Conservation (phyloP, 1,139 yeast species). For the Geotrichum histeridarum region DNA sequence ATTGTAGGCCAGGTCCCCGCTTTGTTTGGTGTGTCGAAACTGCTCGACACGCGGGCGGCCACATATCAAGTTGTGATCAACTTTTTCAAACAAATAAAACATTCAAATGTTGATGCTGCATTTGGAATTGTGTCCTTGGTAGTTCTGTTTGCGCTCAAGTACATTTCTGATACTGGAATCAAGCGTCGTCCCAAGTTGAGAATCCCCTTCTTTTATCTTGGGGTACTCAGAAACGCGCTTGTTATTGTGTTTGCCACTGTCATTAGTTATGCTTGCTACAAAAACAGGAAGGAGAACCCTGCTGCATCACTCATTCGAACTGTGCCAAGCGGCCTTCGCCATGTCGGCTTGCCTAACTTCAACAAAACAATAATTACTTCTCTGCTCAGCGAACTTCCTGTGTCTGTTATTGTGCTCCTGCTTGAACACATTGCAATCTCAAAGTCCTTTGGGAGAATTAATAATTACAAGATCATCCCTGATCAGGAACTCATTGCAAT, state of each 20-base stretch:
- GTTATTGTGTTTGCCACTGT: conserved; percentile 73
- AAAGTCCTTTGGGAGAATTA: conserved; percentile 87
- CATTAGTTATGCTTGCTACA: conserved; percentile 59
- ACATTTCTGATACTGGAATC: conserved; percentile 50
- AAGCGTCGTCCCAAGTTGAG: conserved; percentile 61
- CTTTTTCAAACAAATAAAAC: conserved; percentile 64
- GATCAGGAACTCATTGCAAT: conserved; percentile 93
- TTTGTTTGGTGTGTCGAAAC: conserved; percentile 63
- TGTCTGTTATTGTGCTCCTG: conserved; percentile 72
- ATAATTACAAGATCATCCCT: conserved; percentile 85
- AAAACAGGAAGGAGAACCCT: conserved; percentile 38
- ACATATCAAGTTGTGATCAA: conserved; percentile 67
- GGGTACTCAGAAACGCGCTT: conserved; percentile 76
- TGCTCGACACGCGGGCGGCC: conserved; percentile 67
- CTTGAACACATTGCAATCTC: conserved; percentile 92
- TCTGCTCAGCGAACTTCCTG: conserved; percentile 76
- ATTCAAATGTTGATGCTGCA: conserved; percentile 74
- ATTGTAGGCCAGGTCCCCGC: conserved; percentile 81
- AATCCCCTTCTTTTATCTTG: conserved; percentile 58
- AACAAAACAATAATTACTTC: conserved; percentile 58
- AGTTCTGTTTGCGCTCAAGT: conserved; percentile 48
- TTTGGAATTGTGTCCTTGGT: conserved; percentile 76
- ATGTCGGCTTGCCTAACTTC: conserved; percentile 67
- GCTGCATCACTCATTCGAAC: conserved; percentile 64
- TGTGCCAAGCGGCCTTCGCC: conserved; percentile 76